These are phyloP conservation scores for Biancaea sappan DNA, from an alignment of 306 rosid genomes.

Conservation along the genomic window DNA sequence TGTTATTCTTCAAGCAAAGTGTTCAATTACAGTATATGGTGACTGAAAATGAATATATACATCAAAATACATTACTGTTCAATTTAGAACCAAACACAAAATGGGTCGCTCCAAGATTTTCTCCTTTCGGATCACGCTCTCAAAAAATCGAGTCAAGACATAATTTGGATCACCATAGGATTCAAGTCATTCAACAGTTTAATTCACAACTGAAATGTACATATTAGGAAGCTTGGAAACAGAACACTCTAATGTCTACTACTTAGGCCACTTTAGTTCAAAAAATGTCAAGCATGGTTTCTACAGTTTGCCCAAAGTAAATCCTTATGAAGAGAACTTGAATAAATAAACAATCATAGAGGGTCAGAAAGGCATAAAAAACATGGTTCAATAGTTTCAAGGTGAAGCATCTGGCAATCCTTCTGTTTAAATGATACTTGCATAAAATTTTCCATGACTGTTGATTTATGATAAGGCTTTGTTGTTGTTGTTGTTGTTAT, in stretches of 20 bases:
- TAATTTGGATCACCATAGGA: no score
- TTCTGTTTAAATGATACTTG: not conserved
- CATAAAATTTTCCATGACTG: not conserved
- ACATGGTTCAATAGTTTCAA: not conserved
- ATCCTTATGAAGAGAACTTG: no score
- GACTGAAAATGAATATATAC: no score
- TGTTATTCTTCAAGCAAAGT: no score
- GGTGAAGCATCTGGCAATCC: not conserved
- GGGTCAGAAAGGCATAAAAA: not conserved
- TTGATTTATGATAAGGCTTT: not conserved
- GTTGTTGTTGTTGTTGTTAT: no score
- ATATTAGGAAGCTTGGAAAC: not conserved
- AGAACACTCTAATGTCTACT: not conserved
- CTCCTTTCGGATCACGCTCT: no score
- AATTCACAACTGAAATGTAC: conserved; percentile 17
- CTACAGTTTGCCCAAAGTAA: not conserved
- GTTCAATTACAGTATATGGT: no score
- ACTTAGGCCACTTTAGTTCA: not conserved
- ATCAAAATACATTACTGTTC: no score
- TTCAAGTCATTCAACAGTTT: no score
- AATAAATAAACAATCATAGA: not conserved
- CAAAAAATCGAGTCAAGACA: no score
- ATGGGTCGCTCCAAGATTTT: no score
- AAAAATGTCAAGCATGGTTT: not conserved
- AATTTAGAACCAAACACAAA: no score